Evolutionary conservation across 2,329 filamentous ascomycete species (phyloP).

Genomic region (Pseudogymnoascus sp.): DNA sequence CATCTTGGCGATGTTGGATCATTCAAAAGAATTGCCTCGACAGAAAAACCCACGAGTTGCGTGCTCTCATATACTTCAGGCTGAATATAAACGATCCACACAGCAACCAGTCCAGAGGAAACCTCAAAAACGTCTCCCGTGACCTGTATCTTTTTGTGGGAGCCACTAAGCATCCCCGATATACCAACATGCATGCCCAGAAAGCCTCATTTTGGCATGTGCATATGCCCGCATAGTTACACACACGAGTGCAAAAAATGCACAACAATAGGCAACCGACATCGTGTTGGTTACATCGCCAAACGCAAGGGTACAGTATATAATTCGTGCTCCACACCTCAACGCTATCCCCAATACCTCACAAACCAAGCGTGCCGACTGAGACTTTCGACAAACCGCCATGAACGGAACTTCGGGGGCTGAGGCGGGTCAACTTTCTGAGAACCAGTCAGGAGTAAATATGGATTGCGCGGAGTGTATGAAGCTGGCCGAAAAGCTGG

Average conservation of each 20-base stretch:
- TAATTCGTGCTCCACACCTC: conserved; percentile 1
- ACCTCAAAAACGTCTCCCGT: background rate
- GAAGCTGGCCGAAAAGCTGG: conserved; percentile 14
- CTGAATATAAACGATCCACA: background rate
- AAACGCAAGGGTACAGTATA: background rate
- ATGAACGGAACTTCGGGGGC: background rate
- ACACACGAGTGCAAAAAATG: background rate
- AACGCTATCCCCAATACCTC: conserved; percentile 1
- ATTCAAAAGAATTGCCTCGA: background rate
- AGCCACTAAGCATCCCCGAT: background rate
- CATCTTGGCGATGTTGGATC: background rate
- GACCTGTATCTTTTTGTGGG: background rate
- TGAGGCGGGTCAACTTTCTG: background rate
- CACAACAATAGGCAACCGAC: background rate
- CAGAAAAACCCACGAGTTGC: background rate
- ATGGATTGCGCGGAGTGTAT: conserved; percentile 31
- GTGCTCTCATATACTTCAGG: background rate
- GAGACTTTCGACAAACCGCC: background rate
- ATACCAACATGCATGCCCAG: conserved; percentile 4
- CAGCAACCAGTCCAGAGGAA: background rate
- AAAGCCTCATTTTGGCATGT: conserved; percentile 1
- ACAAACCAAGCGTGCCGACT: background rate
- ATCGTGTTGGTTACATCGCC: background rate
- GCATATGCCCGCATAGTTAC: background rate
- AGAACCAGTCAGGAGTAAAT: background rate